A percentile compares a stretch with the other conserved stretches of the same genome.
phyloP scores from a whole-genome alignment of 2,329 filamentous ascomycete species.

The Xylaria sp. region DNA sequence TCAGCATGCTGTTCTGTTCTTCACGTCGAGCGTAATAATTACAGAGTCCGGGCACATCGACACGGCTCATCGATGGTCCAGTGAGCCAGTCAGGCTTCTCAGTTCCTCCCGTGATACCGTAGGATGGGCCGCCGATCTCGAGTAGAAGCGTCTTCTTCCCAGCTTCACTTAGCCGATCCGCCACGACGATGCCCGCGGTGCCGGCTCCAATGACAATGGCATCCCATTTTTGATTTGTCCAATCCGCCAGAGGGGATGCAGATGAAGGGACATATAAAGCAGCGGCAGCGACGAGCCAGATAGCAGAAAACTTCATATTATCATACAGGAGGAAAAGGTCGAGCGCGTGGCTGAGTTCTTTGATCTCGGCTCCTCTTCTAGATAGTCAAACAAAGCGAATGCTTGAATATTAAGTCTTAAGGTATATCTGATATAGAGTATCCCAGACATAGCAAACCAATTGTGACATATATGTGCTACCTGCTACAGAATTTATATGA shows the following conservation, averaged over 20 bases:
- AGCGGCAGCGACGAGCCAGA: conserved; percentile 7
- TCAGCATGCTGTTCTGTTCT: neutral
- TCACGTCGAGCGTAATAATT: conserved; percentile 32
- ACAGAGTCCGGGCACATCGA: conserved; percentile 65
- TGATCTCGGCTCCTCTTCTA: neutral
- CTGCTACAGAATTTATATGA: neutral
- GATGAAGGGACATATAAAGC: conserved; percentile 5
- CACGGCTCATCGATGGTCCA: conserved; percentile 59
- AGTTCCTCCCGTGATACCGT: conserved; percentile 60
- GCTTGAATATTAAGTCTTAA: neutral
- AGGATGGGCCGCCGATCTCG: conserved; percentile 63
- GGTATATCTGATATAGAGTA: neutral
- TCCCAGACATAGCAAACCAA: neutral
- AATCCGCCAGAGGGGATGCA: conserved; percentile 41
- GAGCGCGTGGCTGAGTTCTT: neutral
- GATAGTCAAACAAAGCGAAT: neutral
- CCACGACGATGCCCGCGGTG: conserved; percentile 63
- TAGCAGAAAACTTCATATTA: conserved; percentile 25
- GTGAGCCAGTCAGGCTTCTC: conserved; percentile 61
- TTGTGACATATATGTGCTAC: neutral
- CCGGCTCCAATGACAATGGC: conserved; percentile 62
- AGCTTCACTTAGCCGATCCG: conserved; percentile 62
- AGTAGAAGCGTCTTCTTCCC: conserved; percentile 64
- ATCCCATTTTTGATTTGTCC: conserved; percentile 48
- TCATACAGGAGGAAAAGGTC: neutral